Evolutionary conservation across 805 yeast species (phyloP).

Genomic region (Jamesozyma gamospora): DNA sequence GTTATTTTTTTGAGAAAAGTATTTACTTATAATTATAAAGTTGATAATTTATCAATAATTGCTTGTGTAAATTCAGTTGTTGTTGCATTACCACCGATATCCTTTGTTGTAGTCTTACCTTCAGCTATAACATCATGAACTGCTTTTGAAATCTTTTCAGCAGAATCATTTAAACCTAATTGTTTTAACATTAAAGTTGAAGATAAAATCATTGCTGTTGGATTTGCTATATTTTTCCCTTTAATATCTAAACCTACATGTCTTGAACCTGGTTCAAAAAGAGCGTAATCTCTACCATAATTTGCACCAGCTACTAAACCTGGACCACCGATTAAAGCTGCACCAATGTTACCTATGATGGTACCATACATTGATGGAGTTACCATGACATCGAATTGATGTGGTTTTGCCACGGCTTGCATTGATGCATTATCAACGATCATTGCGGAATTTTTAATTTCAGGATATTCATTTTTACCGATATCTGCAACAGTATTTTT

Average conservation of each 20-base stretch:
- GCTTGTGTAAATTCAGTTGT: constrained; percentile 95
- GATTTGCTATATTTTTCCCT: constrained; percentile 93
- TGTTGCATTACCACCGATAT: constrained; percentile 81
- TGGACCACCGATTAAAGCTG: constrained; percentile 91
- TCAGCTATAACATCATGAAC: constrained; percentile 85
- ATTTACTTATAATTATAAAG: not conserved
- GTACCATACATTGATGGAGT: constrained; percentile 98
- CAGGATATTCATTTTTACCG: constrained; percentile 78
- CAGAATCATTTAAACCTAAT: constrained; percentile 75
- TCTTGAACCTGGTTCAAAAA: constrained; percentile 99
- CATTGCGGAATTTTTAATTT: constrained; percentile 75
- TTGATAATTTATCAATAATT: constrained; percentile 57
- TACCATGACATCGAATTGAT: constrained; percentile 95
- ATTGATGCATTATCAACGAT: constrained; percentile 98
- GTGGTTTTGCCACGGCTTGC: constrained; percentile 98
- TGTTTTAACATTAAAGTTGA: constrained; percentile 90
- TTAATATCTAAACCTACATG: constrained; percentile 96
- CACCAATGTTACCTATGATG: constrained; percentile 94
- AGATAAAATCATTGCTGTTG: constrained; percentile 93
- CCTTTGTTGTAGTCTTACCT: constrained; percentile 76
- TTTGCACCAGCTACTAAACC: constrained; percentile 98
- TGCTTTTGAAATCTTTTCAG: constrained; percentile 81
- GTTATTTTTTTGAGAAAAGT: too few relatives aligned
- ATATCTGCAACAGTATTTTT: constrained; percentile 86
- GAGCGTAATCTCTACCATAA: constrained; percentile 95